phyloP scores from a whole-genome alignment of 2,329 filamentous ascomycete genomes.

The Hyphodiscus sp. region DNA sequence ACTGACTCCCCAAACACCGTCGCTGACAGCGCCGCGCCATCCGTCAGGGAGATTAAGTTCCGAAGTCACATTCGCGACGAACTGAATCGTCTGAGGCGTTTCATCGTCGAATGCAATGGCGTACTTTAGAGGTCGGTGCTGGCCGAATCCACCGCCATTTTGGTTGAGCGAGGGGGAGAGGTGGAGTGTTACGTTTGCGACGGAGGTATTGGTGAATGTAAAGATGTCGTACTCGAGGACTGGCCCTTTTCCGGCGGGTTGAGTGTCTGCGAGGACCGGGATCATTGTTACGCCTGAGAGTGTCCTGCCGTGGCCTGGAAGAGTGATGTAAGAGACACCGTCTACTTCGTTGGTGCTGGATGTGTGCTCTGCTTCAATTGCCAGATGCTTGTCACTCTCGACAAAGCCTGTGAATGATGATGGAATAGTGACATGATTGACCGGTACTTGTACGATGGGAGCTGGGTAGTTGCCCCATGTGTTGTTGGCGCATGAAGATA shows the following conservation, averaged over 20 bases:
- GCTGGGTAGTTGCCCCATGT: constrained; percentile 37
- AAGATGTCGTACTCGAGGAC: constrained; percentile 56
- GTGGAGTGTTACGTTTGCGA: constrained; percentile 38
- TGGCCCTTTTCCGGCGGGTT: constrained; percentile 43
- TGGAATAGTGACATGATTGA: constrained; percentile 44
- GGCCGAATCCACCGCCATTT: constrained; percentile 31
- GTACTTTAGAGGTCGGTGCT: constrained; percentile 42
- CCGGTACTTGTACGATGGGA: constrained; percentile 47
- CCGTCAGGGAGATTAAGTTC: constrained; percentile 20
- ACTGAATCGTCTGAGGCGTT: constrained; percentile 31
- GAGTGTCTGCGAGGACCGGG: constrained; percentile 44
- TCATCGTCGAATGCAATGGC: constrained; percentile 39
- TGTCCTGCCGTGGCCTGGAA: constrained; percentile 51
- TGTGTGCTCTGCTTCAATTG: constrained; percentile 48
- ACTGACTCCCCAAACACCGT: constrained; percentile 22
- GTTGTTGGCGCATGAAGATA: constrained; percentile 35
- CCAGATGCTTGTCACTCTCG: constrained; percentile 52
- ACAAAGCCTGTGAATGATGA: constrained; percentile 53
- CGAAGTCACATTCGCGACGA: constrained; percentile 16
- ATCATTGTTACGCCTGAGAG: constrained; percentile 50
- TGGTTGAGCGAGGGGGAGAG: constrained; percentile 47
- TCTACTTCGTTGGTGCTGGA: constrained; percentile 36
- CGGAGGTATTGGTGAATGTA: constrained; percentile 44
- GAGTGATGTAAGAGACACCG: constrained; percentile 40
- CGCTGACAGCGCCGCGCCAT: constrained; percentile 21